phyloP scores from a whole-genome alignment of 2,329 filamentous ascomycete genomes.

The Colletotrichum lupini region DNA sequence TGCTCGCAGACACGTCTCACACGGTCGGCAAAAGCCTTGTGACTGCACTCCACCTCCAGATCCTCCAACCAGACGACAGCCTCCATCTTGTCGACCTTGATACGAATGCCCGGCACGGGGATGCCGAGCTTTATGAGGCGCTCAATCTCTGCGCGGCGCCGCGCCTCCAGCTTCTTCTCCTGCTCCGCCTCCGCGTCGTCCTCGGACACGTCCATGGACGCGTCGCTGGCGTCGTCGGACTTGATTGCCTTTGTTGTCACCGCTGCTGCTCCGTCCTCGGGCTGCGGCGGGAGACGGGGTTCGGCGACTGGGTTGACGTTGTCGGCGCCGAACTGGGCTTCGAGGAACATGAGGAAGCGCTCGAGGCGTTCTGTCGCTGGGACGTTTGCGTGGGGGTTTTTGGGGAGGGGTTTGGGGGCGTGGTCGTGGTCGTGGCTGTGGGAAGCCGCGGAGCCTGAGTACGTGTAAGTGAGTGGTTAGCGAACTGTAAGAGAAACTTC shows the following conservation, averaged over 20 bases:
- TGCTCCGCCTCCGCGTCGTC: slow-evolving; percentile 44
- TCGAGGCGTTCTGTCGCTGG: slow-evolving; percentile 81
- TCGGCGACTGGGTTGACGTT: slow-evolving; percentile 81
- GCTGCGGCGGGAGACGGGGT: slow-evolving; percentile 63
- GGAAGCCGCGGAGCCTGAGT: slow-evolving; percentile 68
- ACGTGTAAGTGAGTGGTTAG: slow-evolving; percentile 40
- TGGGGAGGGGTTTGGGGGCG: slow-evolving; percentile 47
- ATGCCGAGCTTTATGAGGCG: slow-evolving; percentile 86
- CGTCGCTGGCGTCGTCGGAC: slow-evolving; percentile 38
- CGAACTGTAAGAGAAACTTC: slow-evolving; percentile 18
- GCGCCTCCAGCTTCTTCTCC: slow-evolving; percentile 59
- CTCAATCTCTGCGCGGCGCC: slow-evolving; percentile 76
- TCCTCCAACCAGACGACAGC: slow-evolving; percentile 94
- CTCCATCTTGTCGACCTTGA: slow-evolving; percentile 87
- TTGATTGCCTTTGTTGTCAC: slow-evolving; percentile 43
- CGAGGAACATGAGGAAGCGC: slow-evolving; percentile 93
- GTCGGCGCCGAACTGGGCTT: slow-evolving; percentile 92
- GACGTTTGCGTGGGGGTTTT: slow-evolving; percentile 80
- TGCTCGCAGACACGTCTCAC: slow-evolving; percentile 91
- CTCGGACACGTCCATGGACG: slow-evolving; percentile 36
- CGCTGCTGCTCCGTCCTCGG: slow-evolving; percentile 10
- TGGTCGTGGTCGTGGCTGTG: slow-evolving; percentile 50
- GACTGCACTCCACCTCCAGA: slow-evolving; percentile 87
- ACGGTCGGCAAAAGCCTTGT: slow-evolving; percentile 82
- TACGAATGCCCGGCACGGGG: slow-evolving; percentile 87